Conservation (phyloP, 208 protist genomes). For the Acanthamoeba divionensis region DNA sequence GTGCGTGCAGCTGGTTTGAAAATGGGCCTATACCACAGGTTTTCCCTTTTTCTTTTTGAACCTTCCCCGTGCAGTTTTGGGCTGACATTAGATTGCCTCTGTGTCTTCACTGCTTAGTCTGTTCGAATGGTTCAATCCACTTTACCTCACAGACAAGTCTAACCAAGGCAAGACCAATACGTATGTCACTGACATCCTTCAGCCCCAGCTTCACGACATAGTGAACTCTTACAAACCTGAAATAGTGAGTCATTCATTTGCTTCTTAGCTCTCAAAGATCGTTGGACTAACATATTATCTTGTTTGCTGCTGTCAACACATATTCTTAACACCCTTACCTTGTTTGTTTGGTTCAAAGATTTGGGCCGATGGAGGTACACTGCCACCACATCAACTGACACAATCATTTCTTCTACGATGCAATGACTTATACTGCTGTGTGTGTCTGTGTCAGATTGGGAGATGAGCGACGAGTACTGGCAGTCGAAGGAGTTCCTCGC, state of each 20-base stretch:
- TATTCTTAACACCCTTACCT: background rate
- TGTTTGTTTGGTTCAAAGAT: background rate
- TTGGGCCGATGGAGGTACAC: slow-evolving; percentile 3
- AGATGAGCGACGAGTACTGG: slow-evolving; percentile 61
- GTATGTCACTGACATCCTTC: slow-evolving; percentile 57
- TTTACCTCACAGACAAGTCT: slow-evolving; percentile 49
- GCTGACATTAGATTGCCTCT: background rate
- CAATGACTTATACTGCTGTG: background rate
- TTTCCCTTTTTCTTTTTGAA: background rate
- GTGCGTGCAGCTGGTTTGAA: slow-evolving; percentile 27
- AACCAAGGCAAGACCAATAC: background rate
- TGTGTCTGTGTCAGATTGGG: background rate
- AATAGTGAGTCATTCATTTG: slow-evolving; percentile 41
- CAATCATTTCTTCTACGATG: background rate
- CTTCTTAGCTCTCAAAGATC: background rate
- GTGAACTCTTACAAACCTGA: slow-evolving; percentile 66
- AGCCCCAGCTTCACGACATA: slow-evolving; percentile 63
- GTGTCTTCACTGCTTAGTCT: too few relatives aligned
- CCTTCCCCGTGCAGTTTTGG: background rate
- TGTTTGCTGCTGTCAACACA: background rate
- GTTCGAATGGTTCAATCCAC: slow-evolving; percentile 63
- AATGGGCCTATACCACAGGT: slow-evolving; percentile 70
- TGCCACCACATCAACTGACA: background rate
- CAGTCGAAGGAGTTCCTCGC: slow-evolving; percentile 63
- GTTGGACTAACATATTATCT: too few relatives aligned